A percentile compares a stretch with the other conserved stretches of the same genome.
These are phyloP conservation scores for Thalia dealbata DNA, from an alignment of 176 grass and related monocot genomes.

Conservation along the genomic window DNA sequence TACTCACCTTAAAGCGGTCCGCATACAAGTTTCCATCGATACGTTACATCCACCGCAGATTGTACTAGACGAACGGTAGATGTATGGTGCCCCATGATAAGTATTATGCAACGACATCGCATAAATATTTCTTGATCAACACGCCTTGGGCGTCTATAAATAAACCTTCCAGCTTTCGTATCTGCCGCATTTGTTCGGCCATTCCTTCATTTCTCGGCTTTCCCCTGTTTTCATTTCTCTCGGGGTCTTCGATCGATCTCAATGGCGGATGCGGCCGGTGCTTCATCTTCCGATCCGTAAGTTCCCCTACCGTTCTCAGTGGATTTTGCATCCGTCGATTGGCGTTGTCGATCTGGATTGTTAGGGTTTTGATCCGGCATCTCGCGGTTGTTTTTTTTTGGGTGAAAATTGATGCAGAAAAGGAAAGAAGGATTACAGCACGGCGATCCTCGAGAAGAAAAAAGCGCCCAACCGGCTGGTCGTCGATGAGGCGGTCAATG, in stretches of 20 bases:
- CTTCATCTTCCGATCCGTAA: conserved; percentile 9
- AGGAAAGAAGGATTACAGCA: conserved; percentile 32
- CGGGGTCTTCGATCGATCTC: background rate
- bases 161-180: background rate
- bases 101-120: too few species aligned
- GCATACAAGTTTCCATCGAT: too few species aligned
- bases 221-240: background rate
- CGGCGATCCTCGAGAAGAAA: conserved; percentile 35
- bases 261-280: background rate
- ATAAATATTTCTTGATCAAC: too few species aligned
- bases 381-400: background rate
- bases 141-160: too few species aligned
- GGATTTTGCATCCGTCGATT: background rate
- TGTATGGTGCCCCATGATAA: too few species aligned
- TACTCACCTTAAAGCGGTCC: too few species aligned
- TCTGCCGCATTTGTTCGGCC: background rate
- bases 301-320: background rate
- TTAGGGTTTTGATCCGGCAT: background rate
- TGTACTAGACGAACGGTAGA: too few species aligned
- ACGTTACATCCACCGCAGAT: too few species aligned
- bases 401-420: background rate
- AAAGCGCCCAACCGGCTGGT: conserved; percentile 34
- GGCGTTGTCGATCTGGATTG: background rate
- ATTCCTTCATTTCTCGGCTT: background rate
- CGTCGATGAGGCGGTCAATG: conserved; percentile 23